phyloP scores from a whole-genome alignment of 495 filamentous ascomycete genomes.

The Podospora bellae-mahoneyi region DNA sequence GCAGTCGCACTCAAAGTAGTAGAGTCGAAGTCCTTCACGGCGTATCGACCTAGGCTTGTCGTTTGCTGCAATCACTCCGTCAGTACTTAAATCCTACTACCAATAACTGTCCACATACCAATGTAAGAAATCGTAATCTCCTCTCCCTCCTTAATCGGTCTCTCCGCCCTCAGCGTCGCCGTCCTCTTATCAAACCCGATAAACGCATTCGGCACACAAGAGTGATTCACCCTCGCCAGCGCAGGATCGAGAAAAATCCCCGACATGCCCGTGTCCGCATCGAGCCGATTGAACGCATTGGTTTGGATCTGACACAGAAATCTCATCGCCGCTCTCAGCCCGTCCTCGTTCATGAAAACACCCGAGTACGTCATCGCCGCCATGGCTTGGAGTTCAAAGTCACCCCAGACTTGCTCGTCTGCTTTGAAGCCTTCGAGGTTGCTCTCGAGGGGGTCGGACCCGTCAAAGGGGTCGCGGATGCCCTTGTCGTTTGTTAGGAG shows the following conservation, averaged over 20 bases:
- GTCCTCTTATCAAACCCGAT: constrained; percentile 45
- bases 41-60: constrained; percentile 32
- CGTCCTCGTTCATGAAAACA: neutral
- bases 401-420: constrained; percentile 30
- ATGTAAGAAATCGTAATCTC: constrained; percentile 53
- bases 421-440: constrained; percentile 34
- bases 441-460: constrained; percentile 32
- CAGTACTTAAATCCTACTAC: constrained; percentile 1
- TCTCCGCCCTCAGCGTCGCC: constrained; percentile 39
- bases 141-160: constrained; percentile 42
- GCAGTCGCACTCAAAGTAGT: constrained; percentile 45
- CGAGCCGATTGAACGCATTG: constrained; percentile 46
- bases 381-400: constrained; percentile 46
- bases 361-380: constrained; percentile 42
- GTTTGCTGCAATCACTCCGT: constrained; percentile 27
- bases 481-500: constrained; percentile 21
- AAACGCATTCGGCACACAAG: constrained; percentile 50
- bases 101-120: constrained; percentile 31
- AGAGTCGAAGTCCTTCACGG: constrained; percentile 35
- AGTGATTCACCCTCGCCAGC: constrained; percentile 53
- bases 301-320: constrained; percentile 39
- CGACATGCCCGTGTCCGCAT: constrained; percentile 36
- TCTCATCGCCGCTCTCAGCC: constrained; percentile 7
- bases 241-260: constrained; percentile 44
- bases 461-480: constrained; percentile 27